Evolutionary conservation across 2,329 filamentous ascomycete genomes (phyloP).

Genomic region (Fusarium sambucinum): DNA sequence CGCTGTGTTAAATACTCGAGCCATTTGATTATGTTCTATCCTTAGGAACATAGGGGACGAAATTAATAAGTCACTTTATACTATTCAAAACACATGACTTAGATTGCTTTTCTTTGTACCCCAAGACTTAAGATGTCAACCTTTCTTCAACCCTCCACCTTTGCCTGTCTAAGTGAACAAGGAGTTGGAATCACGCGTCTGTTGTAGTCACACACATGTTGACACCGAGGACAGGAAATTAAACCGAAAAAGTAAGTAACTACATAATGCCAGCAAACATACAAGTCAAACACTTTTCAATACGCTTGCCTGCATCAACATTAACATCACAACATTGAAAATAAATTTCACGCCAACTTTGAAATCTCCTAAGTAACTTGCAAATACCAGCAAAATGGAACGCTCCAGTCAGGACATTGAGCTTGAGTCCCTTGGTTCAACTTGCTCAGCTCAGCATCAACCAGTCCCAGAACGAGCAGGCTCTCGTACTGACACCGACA

Average conservation of each 20-base stretch:
- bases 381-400: background rate
- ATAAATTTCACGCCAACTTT: background rate
- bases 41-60: background rate
- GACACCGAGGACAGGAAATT: background rate
- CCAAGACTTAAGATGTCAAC: background rate
- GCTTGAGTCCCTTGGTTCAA: background rate
- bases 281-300: background rate
- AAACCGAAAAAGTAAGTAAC: background rate
- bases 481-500: too few relatives aligned
- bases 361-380: background rate
- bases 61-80: background rate
- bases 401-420: background rate
- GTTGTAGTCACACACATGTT: too few relatives aligned
- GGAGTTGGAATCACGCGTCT: background rate
- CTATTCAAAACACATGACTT: background rate
- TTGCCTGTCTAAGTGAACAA: background rate
- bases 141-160: slow-evolving; percentile 52
- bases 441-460: background rate
- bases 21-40: background rate
- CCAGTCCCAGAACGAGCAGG: background rate
- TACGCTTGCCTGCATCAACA: background rate
- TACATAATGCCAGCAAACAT: slow-evolving; percentile 7
- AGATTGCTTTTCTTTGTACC: background rate
- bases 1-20: background rate
- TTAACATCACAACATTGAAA: background rate